phyloP scores from a whole-genome alignment of 2,329 filamentous ascomycete species.

The Berkeleyomyces rouxiae region DNA sequence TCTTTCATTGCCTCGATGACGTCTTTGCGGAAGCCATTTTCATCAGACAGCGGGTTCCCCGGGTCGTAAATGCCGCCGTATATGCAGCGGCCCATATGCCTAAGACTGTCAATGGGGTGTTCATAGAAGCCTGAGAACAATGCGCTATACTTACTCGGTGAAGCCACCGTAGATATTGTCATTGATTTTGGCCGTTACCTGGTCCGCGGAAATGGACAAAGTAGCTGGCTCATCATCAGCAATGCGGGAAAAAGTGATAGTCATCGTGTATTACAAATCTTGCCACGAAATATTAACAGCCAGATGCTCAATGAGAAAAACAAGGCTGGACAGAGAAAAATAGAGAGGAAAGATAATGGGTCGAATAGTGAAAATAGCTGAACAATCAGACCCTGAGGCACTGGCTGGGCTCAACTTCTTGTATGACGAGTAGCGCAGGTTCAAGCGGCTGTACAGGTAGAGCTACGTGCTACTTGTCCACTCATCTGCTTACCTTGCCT shows the following conservation, averaged over 20 bases:
- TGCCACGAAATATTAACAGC: not conserved
- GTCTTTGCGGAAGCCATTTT: slow-evolving; percentile 61
- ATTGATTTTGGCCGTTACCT: slow-evolving; percentile 57
- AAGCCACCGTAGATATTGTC: slow-evolving; percentile 73
- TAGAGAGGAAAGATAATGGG: no score
- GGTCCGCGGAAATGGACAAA: slow-evolving; percentile 46
- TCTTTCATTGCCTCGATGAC: slow-evolving; percentile 59
- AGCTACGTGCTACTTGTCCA: not conserved
- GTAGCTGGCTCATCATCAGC: slow-evolving; percentile 40
- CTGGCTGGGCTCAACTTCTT: not conserved
- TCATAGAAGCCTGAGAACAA: not conserved
- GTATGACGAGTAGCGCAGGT: not conserved
- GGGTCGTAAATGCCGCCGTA: slow-evolving; percentile 78
- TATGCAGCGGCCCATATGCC: slow-evolving; percentile 79
- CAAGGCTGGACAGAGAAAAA: not conserved
- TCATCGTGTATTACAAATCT: slow-evolving; percentile 25
- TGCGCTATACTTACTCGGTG: slow-evolving; percentile 45
- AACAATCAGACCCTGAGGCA: not conserved
- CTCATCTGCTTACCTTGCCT: not conserved
- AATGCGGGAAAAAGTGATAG: slow-evolving; percentile 56
- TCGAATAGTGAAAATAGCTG: not conserved
- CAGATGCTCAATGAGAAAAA: not conserved
- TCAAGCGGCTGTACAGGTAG: no score
- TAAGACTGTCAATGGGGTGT: slow-evolving; percentile 20
- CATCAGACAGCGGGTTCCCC: slow-evolving; percentile 53